A percentile compares a stretch with the other conserved stretches of the same genome.
phyloP scores from a whole-genome alignment of 176 grass and related monocot genomes.

The Urochloa ruziziensis region DNA sequence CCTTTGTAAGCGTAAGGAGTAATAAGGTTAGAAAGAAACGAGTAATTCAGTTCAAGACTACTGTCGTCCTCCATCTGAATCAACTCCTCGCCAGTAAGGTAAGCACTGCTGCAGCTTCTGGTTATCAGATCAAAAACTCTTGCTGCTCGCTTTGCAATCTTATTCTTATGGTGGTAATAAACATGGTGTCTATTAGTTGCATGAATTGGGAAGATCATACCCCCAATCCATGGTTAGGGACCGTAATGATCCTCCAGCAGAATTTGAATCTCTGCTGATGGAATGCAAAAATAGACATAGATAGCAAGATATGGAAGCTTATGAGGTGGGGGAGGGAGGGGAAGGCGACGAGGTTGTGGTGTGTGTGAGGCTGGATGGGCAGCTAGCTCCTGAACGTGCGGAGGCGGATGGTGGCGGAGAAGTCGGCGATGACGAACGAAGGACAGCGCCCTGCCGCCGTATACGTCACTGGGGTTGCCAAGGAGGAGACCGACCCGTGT shows the following conservation, averaged over 20 bases:
- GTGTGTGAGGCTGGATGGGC: constrained; percentile 62
- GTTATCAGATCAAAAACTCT: background rate
- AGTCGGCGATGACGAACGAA: constrained; percentile 62
- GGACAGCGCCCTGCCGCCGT: constrained; percentile 58
- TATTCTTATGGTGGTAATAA: background rate
- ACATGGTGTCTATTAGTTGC: background rate
- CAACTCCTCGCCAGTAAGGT: background rate
- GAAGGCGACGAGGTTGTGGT: constrained; percentile 76
- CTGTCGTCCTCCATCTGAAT: background rate
- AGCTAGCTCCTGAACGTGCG: constrained; percentile 50
- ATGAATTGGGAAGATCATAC: background rate
- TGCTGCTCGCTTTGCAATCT: background rate
- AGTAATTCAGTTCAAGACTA: no score
- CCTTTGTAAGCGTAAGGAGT: background rate
- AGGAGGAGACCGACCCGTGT: constrained; percentile 64
- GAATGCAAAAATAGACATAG: background rate
- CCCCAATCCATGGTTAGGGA: background rate
- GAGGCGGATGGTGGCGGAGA: constrained; percentile 66
- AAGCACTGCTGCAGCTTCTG: background rate
- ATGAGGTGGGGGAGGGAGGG: constrained; percentile 54
- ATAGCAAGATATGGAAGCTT: background rate
- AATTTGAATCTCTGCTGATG: background rate
- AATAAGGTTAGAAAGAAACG: background rate
- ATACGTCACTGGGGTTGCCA: constrained; percentile 90
- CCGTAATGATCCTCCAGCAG: background rate